Base-by-base conservation (phyloP, 2,329 filamentous ascomycete genomes). In the Lomentospora prolificans region DNA sequence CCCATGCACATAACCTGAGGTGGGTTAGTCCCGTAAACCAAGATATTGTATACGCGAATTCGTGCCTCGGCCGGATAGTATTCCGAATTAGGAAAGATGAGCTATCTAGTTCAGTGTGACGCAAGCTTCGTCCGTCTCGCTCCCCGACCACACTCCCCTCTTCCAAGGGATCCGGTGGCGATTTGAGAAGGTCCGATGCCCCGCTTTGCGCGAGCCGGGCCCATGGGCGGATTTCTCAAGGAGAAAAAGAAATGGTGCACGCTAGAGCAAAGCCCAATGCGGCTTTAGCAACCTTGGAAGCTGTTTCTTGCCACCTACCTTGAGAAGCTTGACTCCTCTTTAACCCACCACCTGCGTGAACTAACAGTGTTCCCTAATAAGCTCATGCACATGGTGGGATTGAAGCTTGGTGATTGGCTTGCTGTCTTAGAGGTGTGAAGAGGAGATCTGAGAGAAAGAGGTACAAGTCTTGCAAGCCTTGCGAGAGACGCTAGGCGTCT, bases 361-460 rank as follows among this genome's bases (percentile, higher is more conserved):
- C 27, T 12, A 50, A 25, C 25, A 22, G 19, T 24, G 36, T 48
- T 55, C 17, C 25, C 33, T 52, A 57, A 57, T 28, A 14, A 24
- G 19, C 10, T 48, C 14, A 55, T 57, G 54, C 54, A 57, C 53
- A 39, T 51, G 56, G 51, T 59, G 56, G 56, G 50, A 12, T 19
- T n/a, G 33, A 51, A 56, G 50, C 55, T 53, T 9, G 27, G 36
- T 55, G 53, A 55, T 28, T 31, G 39, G 44, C 30, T 27, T 39
- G 22, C 22, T 25, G n/a, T n/a, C n/a, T n/a, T n/a, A n/a, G 25
- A 30, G 22, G 24, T 39, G 48, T 50, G 25, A 30, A 53, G 50
- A 9, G 19, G n/a, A 19, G 31, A 36, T 41, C 36, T 41, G n/a
- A 17, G 14, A 7, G n/a, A 17, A 39, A 17, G 36, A 41, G 36